Conservation (phyloP, 139 green algal species). For the Coccomyxa sp. region DNA sequence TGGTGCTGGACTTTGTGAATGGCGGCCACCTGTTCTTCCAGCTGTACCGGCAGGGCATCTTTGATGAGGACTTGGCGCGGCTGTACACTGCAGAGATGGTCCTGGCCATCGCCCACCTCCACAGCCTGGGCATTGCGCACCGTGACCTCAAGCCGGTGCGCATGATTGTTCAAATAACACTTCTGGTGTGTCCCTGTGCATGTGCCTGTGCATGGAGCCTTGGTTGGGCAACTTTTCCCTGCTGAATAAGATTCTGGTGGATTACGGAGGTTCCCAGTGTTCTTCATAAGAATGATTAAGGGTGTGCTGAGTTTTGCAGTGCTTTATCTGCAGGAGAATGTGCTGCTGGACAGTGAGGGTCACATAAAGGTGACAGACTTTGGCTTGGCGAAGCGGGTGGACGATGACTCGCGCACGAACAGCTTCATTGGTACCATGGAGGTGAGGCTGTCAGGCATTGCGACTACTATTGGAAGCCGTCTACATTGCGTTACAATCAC, state of each 20-base stretch:
- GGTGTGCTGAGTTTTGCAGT: background rate
- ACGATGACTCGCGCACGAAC: conserved; percentile 69
- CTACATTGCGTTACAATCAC: background rate
- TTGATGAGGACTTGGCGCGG: conserved; percentile 78
- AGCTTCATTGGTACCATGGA: conserved; percentile 95
- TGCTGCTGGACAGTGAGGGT: conserved; percentile 90
- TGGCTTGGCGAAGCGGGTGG: conserved; percentile 80
- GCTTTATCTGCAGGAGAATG: conserved; percentile 70
- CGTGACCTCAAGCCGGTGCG: conserved; percentile 64
- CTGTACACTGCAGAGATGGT: conserved; percentile 96
- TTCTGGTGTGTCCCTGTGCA: background rate
- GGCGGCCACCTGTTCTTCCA: conserved; percentile 98
- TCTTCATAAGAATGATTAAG: too few relatives aligned
- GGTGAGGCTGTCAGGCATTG: conserved; percentile 43
- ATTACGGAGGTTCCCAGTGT: too few relatives aligned
- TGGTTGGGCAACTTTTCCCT: background rate
- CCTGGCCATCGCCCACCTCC: conserved; percentile 86
- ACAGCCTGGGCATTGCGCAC: conserved; percentile 80
- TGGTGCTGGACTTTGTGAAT: conserved; percentile 98
- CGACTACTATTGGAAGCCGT: background rate
- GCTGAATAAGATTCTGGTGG: background rate
- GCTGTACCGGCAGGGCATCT: conserved; percentile 85
- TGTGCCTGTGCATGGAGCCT: background rate
- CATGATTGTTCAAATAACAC: background rate
- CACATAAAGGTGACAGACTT: conserved; percentile 87